These are phyloP conservation scores for Nemania serpens DNA, from an alignment of 2,329 filamentous ascomycete genomes.

Conservation along the genomic window DNA sequence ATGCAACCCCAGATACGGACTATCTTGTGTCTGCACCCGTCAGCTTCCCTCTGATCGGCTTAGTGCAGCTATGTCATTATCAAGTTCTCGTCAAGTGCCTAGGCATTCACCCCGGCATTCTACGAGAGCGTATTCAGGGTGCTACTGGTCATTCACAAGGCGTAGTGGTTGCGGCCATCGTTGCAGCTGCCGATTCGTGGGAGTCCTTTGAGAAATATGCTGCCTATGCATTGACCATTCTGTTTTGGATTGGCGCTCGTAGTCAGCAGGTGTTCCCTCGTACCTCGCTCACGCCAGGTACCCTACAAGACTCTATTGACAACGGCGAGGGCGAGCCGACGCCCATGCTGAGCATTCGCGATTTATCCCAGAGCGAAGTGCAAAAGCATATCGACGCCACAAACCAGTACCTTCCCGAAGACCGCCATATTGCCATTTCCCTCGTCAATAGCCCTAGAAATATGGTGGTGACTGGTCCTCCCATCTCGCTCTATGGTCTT, in stretches of 20 bases:
- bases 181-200: constrained; percentile 90
- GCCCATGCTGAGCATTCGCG: constrained; percentile 96
- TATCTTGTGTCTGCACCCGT: constrained; percentile 94
- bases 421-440: constrained; percentile 93
- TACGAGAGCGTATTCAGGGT: constrained; percentile 83
- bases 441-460: constrained; percentile 96
- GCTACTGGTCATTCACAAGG: constrained; percentile 97
- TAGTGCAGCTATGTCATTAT: constrained; percentile 96
- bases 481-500: constrained; percentile 93
- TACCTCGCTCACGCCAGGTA: constrained; percentile 88
- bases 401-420: constrained; percentile 91
- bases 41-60: constrained; percentile 92
- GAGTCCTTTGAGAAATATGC: constrained; percentile 84
- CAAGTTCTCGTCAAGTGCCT: constrained; percentile 91
- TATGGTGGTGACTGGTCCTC: constrained; percentile 94
- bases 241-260: constrained; percentile 98
- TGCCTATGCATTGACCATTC: constrained; percentile 81
- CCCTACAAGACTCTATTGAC: constrained; percentile 90
- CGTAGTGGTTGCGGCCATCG: constrained; percentile 89
- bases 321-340: constrained; percentile 94
- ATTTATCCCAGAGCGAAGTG: constrained; percentile 83
- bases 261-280: constrained; percentile 97
- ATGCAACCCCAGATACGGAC: constrained; percentile 89
- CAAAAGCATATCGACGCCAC: constrained; percentile 97
- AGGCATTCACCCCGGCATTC: constrained; percentile 84